These are phyloP conservation scores for Aspergillus transmontanensis DNA, from an alignment of 2,329 filamentous ascomycete genomes.

Conservation along the genomic window DNA sequence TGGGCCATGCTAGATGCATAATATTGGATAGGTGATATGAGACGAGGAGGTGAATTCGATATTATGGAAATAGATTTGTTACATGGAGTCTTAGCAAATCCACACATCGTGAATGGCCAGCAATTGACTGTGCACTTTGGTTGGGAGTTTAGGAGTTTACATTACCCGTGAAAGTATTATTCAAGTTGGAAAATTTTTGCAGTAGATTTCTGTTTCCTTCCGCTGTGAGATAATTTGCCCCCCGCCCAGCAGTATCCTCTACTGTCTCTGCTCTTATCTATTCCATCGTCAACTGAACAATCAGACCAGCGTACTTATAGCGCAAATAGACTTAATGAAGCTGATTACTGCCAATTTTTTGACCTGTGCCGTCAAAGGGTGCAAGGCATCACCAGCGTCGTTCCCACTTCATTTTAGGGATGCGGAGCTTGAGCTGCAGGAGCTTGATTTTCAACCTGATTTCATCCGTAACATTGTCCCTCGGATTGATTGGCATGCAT, in stretches of 20 bases:
- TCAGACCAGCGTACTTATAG: background rate
- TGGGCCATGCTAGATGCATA: background rate
- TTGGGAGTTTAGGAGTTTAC: background rate
- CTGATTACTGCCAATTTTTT: constrained; percentile 94
- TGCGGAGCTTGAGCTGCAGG: constrained; percentile 83
- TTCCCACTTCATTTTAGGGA: constrained; percentile 93
- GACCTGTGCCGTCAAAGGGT: constrained; percentile 92
- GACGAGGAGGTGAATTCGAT: background rate
- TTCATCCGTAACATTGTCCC: constrained; percentile 85
- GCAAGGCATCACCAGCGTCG: constrained; percentile 76
- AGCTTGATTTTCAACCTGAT: constrained; percentile 76
- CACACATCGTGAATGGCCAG: background rate
- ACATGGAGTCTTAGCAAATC: background rate
- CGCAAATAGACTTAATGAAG: constrained; percentile 67
- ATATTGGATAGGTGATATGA: background rate
- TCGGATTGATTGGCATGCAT: constrained; percentile 82
- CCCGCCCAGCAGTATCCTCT: background rate
- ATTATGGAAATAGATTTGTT: background rate
- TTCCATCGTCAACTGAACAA: background rate
- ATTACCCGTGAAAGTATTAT: background rate
- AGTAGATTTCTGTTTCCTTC: background rate
- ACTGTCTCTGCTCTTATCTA: background rate
- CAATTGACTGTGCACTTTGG: background rate
- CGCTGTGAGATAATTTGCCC: background rate
- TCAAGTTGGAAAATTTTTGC: background rate